Evolutionary conservation across 352 stramenopile genomes (phyloP).

Genomic region (Phytopythium kandeliae): DNA sequence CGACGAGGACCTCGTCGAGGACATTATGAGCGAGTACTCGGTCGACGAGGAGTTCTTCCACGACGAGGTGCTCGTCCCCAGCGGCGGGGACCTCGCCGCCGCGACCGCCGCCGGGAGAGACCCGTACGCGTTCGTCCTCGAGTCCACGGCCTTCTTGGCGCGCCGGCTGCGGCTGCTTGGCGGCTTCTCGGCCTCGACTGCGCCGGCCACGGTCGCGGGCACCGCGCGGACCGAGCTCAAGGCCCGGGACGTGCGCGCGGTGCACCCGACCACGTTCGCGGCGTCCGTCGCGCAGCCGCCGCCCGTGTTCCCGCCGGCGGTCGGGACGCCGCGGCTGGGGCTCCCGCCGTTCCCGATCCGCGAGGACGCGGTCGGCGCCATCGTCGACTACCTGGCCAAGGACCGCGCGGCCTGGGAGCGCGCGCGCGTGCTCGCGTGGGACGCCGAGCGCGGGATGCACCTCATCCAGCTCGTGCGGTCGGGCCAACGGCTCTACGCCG

Average conservation of each 20-base stretch:
- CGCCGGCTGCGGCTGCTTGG: constrained; percentile 42
- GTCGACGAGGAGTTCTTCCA: constrained; percentile 40
- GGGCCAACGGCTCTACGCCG: constrained; percentile 52
- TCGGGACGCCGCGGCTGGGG: constrained; percentile 16
- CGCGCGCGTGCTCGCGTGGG: constrained; percentile 64
- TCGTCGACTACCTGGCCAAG: constrained; percentile 72
- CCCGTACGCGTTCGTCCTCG: constrained; percentile 67
- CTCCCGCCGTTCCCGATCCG: constrained; percentile 50
- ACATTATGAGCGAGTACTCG: constrained; percentile 79
- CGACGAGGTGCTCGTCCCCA: constrained; percentile 16
- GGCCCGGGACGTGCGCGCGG: constrained; percentile 16
- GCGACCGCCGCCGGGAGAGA: constrained; percentile 18
- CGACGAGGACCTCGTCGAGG: constrained; percentile 76
- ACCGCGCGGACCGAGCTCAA: constrained; percentile 14
- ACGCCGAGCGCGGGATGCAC: constrained; percentile 56
- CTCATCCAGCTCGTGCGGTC: constrained; percentile 57
- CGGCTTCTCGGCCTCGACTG: constrained; percentile 9
- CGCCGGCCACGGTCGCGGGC: background rate
- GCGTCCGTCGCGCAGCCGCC: constrained; percentile 31
- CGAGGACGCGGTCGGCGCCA: constrained; percentile 43
- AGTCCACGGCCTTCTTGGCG: constrained; percentile 61
- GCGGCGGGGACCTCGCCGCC: constrained; percentile 12
- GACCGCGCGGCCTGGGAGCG: constrained; percentile 65
- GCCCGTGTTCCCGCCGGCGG: constrained; percentile 38
- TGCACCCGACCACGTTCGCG: constrained; percentile 33